These are phyloP conservation scores for Jaltomata sinuosa DNA, from an alignment of 257 asterid species.

Conservation along the genomic window DNA sequence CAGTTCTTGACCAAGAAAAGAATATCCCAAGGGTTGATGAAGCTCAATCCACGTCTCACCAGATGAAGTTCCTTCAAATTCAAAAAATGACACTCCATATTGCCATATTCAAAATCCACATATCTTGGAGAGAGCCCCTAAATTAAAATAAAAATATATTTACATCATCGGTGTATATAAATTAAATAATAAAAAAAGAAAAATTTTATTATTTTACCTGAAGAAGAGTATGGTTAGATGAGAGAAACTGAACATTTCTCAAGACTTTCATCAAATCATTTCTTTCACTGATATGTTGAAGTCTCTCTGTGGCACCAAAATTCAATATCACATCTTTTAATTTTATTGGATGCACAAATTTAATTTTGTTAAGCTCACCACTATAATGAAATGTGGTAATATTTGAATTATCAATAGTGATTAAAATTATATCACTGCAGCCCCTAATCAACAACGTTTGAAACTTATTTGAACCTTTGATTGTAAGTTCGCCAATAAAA, in stretches of 20 bases:
- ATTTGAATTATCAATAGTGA: not conserved
- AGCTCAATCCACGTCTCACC: no score
- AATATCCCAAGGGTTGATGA: no score
- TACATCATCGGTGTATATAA: no score
- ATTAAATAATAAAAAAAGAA: not conserved
- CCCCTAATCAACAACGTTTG: not conserved
- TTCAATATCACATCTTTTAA: not conserved
- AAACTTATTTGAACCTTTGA: not conserved
- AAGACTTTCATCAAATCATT: no score
- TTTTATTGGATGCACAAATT: not conserved
- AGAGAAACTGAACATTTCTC: no score
- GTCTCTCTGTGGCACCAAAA: not conserved
- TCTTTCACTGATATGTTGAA: not conserved
- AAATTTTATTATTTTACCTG: no score
- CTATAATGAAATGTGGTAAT: not conserved
- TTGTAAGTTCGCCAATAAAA: not conserved
- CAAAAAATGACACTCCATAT: not conserved
- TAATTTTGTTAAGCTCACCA: not conserved
- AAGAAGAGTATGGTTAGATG: no score
- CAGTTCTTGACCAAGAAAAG: no score
- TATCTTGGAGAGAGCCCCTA: not conserved
- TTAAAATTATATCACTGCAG: not conserved
- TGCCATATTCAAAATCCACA: not conserved
- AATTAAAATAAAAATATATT: not conserved
- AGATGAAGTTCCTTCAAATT: not conserved